Base-by-base conservation (phyloP, 768 basidiomycete genomes). In the Arthromyces matolae region DNA sequence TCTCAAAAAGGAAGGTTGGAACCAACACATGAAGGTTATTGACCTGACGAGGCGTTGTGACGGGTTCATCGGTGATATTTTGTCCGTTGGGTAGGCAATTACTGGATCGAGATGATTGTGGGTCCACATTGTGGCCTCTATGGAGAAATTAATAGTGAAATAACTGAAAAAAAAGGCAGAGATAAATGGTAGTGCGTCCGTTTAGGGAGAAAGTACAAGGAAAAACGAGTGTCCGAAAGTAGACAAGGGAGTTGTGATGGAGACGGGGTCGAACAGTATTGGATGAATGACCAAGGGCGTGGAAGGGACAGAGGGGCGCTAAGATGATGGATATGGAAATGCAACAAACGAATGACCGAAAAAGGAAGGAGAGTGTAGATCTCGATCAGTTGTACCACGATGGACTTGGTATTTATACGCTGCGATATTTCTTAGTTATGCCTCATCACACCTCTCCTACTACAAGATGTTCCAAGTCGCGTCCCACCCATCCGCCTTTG, bases 381-480 rank as follows among this genome's bases (percentile, higher is more conserved):
- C 64, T 67, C 60, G 65, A 69, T 67, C 64, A 28, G 48, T 56
- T 60, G 58, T 58, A 40, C 9, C 12, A 31, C 56, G 54, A 54
- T 55, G 59, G n/a, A n/a, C n/a, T n/a, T 58, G 42, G 50, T 66
- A 63, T 68, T 63, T 64, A 62, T 60, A 51, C 54, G 45, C 41
- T 29, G 43, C 18, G 35, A 45, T 50, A 48, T 47, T 45, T 38
- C 27, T 43, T 39, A 31, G 20, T 14, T 31, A 13, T 44, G 37
- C 45, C 50, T 54, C 49, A 45, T 14, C 31, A 45, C 35, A 47
- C 37, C 25, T 46, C 49, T 40, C 42, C 33, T 41, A 35, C 52
- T 42, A 29, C 29, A 52, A 45, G 43, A 76, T 77, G 75, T 70
- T 77, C 70, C 75, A 76, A 63, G 71, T 78, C 57, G 69, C 75